These are phyloP conservation scores for Nemophila menziesii DNA, from an alignment of 257 asterid genomes.

Conservation along the genomic window DNA sequence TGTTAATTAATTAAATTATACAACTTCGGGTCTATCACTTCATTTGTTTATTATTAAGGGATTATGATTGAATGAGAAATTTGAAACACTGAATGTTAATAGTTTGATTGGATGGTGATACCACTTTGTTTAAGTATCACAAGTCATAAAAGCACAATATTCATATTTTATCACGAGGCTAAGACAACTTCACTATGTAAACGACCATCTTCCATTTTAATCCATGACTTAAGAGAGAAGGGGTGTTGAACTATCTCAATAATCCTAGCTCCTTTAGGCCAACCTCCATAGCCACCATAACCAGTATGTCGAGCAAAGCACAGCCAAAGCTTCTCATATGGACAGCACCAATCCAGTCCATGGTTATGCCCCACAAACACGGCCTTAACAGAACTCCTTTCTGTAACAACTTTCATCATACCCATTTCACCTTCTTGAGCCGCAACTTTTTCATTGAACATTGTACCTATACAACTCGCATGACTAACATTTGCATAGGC, in stretches of 20 bases:
- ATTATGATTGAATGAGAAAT: too few species aligned
- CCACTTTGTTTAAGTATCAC: too few species aligned
- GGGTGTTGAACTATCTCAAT: constrained; percentile 47
- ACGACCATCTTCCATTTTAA: constrained; percentile 74
- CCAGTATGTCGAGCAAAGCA: constrained; percentile 93
- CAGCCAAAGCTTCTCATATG: constrained; percentile 60
- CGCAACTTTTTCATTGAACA: constrained; percentile 67
- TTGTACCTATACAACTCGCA: constrained; percentile 55
- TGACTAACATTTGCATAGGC: constrained; percentile 42
- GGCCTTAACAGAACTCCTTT: constrained; percentile 73
- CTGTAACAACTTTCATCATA: constrained; percentile 61
- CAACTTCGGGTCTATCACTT: too few species aligned
- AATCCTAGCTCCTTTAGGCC: constrained; percentile 72
- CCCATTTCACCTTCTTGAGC: constrained; percentile 82
- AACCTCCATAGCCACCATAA: constrained; percentile 87
- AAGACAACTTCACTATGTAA: constrained; percentile 46
- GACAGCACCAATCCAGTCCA: constrained; percentile 97
- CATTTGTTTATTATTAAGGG: too few species aligned
- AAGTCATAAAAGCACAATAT: too few species aligned
- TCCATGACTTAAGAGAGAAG: constrained; percentile 70
- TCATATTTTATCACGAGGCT: constrained; percentile 23
- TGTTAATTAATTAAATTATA: not conserved
- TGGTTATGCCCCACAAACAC: constrained; percentile 91
- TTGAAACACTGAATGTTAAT: too few species aligned
- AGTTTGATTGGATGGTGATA: too few species aligned